phyloP scores from a whole-genome alignment of 768 basidiomycete genomes.

The Lentinula edodes region DNA sequence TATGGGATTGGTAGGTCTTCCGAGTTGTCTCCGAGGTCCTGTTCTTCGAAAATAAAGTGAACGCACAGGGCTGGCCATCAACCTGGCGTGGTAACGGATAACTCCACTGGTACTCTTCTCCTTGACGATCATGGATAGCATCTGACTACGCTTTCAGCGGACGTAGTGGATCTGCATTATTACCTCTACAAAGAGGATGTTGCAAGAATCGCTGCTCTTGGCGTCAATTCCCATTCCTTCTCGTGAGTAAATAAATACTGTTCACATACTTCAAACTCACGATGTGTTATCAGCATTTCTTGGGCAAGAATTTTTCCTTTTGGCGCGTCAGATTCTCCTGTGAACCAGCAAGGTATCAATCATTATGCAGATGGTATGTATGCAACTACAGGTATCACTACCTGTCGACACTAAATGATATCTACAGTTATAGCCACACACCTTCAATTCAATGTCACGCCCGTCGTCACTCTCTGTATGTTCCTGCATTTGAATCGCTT shows the following conservation, averaged over 20 bases:
- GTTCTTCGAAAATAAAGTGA: not conserved
- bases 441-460: constrained; percentile 32
- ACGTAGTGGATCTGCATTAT: constrained; percentile 44
- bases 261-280: not conserved
- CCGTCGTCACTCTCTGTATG: constrained; percentile 46
- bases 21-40: not conserved
- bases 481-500: not conserved
- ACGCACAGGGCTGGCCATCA: constrained; percentile 32
- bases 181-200: constrained; percentile 50
- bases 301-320: constrained; percentile 50
- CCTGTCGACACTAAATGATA: not conserved
- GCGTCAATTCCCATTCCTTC: constrained; percentile 47
- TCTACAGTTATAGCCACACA: constrained; percentile 41
- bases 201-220: constrained; percentile 42
- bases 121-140: not conserved
- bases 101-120: constrained; percentile 31
- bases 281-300: constrained; percentile 30
- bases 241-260: constrained; percentile 26
- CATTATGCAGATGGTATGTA: constrained; percentile 38
- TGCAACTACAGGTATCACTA: too few relatives aligned
- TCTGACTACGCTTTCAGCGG: constrained; percentile 23
- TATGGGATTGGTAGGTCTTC: constrained; percentile 35
- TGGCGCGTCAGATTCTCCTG: constrained; percentile 41
- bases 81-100: constrained; percentile 34
- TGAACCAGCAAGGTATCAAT: constrained; percentile 40